Percentiles rank a stretch among this genome's conserved stretches.
Conservation (phyloP, 2,329 filamentous ascomycete species). For the Epichloe amarillans region DNA sequence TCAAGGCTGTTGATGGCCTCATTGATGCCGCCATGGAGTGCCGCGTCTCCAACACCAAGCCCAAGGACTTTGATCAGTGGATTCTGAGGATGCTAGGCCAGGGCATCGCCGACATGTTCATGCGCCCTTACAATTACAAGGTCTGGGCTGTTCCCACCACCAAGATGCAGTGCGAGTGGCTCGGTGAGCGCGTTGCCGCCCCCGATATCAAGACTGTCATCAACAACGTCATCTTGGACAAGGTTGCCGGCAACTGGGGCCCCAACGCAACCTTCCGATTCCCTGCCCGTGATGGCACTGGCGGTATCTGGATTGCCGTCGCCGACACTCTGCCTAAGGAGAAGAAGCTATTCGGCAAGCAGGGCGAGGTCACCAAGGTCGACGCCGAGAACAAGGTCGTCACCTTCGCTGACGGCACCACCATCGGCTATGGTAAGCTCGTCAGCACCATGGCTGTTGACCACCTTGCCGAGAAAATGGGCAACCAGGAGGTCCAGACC, state of each 20-base stretch:
- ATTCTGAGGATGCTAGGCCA: slow-evolving; percentile 83
- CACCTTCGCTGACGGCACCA: slow-evolving; percentile 70
- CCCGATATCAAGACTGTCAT: slow-evolving; percentile 90
- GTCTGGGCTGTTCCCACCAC: slow-evolving; percentile 98
- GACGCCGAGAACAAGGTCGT: slow-evolving; percentile 77
- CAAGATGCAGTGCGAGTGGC: slow-evolving; percentile 99
- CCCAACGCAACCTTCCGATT: slow-evolving; percentile 98
- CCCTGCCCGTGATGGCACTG: slow-evolving; percentile 87
- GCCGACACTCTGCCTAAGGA: slow-evolving; percentile 83
- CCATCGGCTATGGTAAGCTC: slow-evolving; percentile 81
- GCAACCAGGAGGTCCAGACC: slow-evolving; percentile 67
- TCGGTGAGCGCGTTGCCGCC: slow-evolving; percentile 94
- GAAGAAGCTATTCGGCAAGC: slow-evolving; percentile 81
- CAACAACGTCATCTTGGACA: slow-evolving; percentile 89
- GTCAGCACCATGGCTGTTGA: slow-evolving; percentile 96
- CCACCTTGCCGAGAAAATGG: slow-evolving; percentile 74
- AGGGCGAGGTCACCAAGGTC: slow-evolving; percentile 73
- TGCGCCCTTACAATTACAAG: slow-evolving; percentile 99
- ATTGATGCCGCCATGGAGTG: slow-evolving; percentile 86
- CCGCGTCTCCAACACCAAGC: slow-evolving; percentile 80
- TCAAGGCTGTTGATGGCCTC: slow-evolving; percentile 84
- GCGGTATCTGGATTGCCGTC: slow-evolving; percentile 97
- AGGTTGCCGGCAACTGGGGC: slow-evolving; percentile 94
- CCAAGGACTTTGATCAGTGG: slow-evolving; percentile 96
- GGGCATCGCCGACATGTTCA: slow-evolving; percentile 89